phyloP scores from a whole-genome alignment of 2,329 filamentous ascomycete genomes.

The Lasiodiplodia sp. region DNA sequence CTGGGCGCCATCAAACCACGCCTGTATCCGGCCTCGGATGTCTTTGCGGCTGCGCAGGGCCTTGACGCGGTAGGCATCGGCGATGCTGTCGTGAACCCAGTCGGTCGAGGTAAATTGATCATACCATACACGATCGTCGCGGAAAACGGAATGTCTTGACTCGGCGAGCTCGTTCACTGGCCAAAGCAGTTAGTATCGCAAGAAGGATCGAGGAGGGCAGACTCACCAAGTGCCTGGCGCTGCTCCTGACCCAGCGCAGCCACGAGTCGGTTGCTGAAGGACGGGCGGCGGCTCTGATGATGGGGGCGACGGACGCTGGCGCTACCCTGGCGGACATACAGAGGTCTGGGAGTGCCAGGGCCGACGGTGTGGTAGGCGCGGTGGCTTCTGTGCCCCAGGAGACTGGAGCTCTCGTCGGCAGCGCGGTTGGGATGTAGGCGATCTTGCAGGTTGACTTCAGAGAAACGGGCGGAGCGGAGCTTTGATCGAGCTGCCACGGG shows the following conservation, averaged over 20 bases:
- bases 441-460: conserved; percentile 42
- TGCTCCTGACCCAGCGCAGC: conserved; percentile 65
- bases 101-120: conserved; percentile 98
- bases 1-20: conserved; percentile 85
- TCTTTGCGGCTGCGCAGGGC: conserved; percentile 82
- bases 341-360: conserved; percentile 52
- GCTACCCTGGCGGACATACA: conserved; percentile 47
- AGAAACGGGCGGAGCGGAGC: conserved; percentile 40
- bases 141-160: conserved; percentile 70
- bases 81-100: conserved; percentile 97
- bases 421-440: conserved; percentile 36
- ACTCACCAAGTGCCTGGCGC: conserved; percentile 46
- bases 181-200: neutral
- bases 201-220: neutral
- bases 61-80: conserved; percentile 89
- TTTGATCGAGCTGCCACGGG: conserved; percentile 40
- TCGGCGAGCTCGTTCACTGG: conserved; percentile 64
- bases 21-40: conserved; percentile 77
- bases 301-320: conserved; percentile 31
- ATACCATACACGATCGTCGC: conserved; percentile 95
- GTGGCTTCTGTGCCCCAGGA: conserved; percentile 54
- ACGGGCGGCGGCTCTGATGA: conserved; percentile 41
- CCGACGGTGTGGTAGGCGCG: conserved; percentile 44
- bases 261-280: conserved; percentile 59
- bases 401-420: conserved; percentile 56